Evolutionary conservation across 1,284 basidiomycete species (phyloP).

Genomic region (Rhizoctonia solani): DNA sequence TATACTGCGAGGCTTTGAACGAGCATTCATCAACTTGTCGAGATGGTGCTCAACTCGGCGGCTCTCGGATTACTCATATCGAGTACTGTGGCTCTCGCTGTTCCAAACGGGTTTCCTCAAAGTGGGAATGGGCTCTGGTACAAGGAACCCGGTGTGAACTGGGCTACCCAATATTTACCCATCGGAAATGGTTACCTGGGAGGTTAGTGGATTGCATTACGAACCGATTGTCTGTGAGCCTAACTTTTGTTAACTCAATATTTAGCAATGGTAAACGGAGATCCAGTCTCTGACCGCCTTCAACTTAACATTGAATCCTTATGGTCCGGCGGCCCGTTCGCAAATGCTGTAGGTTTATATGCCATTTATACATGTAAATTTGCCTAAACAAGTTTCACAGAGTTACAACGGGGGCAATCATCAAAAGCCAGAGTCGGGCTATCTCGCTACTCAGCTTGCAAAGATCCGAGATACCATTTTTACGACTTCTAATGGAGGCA

Average conservation of each 20-base stretch:
- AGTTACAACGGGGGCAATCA: slow-evolving; percentile 74
- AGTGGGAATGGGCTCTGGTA: slow-evolving; percentile 79
- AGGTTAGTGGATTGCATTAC: slow-evolving; percentile 49
- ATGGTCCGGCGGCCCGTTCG: slow-evolving; percentile 75
- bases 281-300: slow-evolving; percentile 59
- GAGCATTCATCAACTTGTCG: too few species aligned
- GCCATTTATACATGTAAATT: too few species aligned
- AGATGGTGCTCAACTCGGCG: too few species aligned
- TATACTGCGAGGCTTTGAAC: too few species aligned
- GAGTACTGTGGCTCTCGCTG: too few species aligned
- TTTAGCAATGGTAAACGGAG: slow-evolving; percentile 70
- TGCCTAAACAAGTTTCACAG: too few species aligned
- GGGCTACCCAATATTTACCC: slow-evolving; percentile 65
- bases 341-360: slow-evolving; percentile 61
- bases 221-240: neutral
- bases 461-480: slow-evolving; percentile 62
- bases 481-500: too few species aligned
- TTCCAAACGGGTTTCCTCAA: too few species aligned
- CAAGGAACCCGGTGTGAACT: slow-evolving; percentile 51
- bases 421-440: slow-evolving; percentile 50
- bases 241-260: neutral
- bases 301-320: slow-evolving; percentile 74
- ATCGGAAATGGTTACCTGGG: slow-evolving; percentile 74
- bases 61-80: too few species aligned
- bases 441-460: slow-evolving; percentile 57